Evolutionary conservation across 257 asterid species (phyloP), one percentile per base, ranked within the genome.

Genomic region (Solanum phureja): DNA sequence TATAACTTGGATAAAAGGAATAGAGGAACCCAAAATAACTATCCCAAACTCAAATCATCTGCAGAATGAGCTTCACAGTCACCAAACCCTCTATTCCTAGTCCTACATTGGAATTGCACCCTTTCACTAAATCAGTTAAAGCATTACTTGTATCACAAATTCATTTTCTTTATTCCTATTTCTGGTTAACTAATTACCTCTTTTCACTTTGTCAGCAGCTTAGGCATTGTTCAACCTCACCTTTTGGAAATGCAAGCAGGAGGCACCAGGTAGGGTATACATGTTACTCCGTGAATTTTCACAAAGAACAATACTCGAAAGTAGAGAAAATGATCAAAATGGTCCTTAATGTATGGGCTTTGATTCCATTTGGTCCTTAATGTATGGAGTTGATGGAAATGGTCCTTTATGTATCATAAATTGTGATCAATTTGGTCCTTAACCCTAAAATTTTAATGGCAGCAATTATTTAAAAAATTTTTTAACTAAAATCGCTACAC

Each of bases 1-100:
- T 77, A 13, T 16, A 14, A 42, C 84, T 69, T 14, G 75, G 75
- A 8, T 77, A 77, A 7, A 77, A 42, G 83, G 83, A 76, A 40
- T 9, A 42, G 83, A 77, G 84, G 8, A 77, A 42, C 14, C 4
- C 64, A 68, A 77, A 24, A 10, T 24, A 24, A 77, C 46, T 77
- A 77, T 77, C 64, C 60, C 11, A 77, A 42, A 77, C 83, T 77
- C 64, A 77, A 27, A 42, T 27, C n/a, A 89, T 90, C 95, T 83
- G 85, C 93, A 46, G 18, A 84, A 91, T 95, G 90, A 90, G 90
- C 90, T 91, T 91, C 90, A 76, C 93, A 11, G 86, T 91, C 75
- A 75, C 90, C 88, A 92, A 88, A 79, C 94, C 94, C 23, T 75
- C 38, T 86, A 83, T 89, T 85, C 88, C 58, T 66, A 66, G 89